phyloP scores from a whole-genome alignment of 495 filamentous ascomycete genomes.

The Hypoxylon subgilvum region DNA sequence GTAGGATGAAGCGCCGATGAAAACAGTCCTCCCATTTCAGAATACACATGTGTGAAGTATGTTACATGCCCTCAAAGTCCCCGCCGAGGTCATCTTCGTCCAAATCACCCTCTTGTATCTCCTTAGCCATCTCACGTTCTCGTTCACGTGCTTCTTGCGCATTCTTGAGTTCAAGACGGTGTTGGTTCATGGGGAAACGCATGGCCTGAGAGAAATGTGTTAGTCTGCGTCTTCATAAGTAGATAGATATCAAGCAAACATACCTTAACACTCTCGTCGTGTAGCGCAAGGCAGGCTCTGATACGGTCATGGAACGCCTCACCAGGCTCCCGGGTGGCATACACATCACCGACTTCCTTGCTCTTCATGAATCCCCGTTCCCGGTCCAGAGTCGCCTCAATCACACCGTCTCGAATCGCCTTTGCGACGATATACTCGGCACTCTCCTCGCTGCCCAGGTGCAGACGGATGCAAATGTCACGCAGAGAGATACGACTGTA shows the following conservation, averaged over 20 bases:
- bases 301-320: conserved; percentile 98
- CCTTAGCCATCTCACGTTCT: conserved; percentile 95
- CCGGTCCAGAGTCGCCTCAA: conserved; percentile 92
- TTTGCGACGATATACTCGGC: conserved; percentile 99
- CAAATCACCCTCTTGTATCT: conserved; percentile 97
- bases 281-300: conserved; percentile 82
- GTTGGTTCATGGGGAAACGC: conserved; percentile 99
- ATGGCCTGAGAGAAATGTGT: conserved; percentile 69
- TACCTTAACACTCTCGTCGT: conserved; percentile 98
- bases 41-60: conserved; percentile 42
- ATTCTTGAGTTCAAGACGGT: conserved; percentile 95
- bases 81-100: conserved; percentile 97
- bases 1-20: conserved; percentile 14
- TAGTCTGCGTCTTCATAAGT: background rate
- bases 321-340: conserved; percentile 91
- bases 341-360: conserved; percentile 92
- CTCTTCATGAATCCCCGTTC: conserved; percentile 98
- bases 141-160: conserved; percentile 95
- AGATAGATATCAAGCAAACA: conserved; percentile 26
- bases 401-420: conserved; percentile 96
- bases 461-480: conserved; percentile 94
- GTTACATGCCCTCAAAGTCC: conserved; percentile 95
- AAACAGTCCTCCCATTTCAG: conserved; percentile 31
- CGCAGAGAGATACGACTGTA: conserved; percentile 97
- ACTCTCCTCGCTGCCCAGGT: conserved; percentile 90